Evolutionary conservation across 1,139 yeast genomes (phyloP).

Genomic region (Scheffersomyces parashehatae): DNA sequence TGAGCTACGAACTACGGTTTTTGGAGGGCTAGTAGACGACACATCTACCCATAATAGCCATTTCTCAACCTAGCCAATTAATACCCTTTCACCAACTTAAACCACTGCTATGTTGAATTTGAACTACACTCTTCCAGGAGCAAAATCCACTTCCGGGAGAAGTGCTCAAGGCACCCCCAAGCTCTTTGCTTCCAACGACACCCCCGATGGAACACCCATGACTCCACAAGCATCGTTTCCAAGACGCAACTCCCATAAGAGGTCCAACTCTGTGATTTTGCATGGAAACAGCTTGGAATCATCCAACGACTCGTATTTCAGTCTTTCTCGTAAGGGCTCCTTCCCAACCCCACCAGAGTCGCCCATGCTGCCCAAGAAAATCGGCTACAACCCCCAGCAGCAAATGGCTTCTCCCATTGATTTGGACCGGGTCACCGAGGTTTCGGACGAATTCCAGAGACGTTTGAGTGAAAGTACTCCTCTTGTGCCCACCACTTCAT

Average conservation of each 20-base stretch:
- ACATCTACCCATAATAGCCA: no score
- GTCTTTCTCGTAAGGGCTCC: slow-evolving; percentile 2
- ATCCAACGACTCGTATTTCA: background rate
- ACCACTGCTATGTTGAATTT: background rate
- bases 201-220: no score
- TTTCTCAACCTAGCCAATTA: no score
- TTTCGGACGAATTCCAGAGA: slow-evolving; percentile 7
- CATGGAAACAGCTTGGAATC: slow-evolving; percentile 3
- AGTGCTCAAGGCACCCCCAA: no score
- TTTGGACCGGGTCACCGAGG: slow-evolving; percentile 11
- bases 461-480: background rate
- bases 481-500: background rate
- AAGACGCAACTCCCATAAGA: slow-evolving; percentile 5
- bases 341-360: slow-evolving; percentile 5
- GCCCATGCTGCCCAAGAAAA: slow-evolving; percentile 1
- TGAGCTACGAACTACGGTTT: no score
- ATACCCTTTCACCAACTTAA: no score
- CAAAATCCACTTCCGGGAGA: no score
- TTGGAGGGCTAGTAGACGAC: no score
- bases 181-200: no score
- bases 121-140: background rate
- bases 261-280: slow-evolving; percentile 7
- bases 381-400: background rate
- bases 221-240: background rate
- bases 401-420: slow-evolving; percentile 5